Evolutionary conservation across 2,329 filamentous ascomycete species (phyloP).

Genomic region (Xylariales sp.): DNA sequence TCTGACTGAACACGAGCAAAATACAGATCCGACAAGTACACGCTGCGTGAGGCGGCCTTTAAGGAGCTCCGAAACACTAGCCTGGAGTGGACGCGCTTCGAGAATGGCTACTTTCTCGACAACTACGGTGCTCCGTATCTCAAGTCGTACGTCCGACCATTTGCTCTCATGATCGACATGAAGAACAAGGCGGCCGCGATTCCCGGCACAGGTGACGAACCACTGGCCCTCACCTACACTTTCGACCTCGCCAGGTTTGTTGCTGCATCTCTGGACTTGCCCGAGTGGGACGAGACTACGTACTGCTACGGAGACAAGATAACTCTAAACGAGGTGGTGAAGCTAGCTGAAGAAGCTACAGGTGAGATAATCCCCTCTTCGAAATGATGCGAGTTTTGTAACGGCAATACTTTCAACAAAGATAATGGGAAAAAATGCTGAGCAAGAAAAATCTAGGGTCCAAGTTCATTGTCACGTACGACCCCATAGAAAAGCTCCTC

Average conservation of each 20-base stretch:
- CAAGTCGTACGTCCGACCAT: slow-evolving; percentile 31
- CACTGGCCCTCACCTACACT: slow-evolving; percentile 42
- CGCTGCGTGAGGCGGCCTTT: slow-evolving; percentile 7
- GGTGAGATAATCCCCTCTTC: too few relatives aligned
- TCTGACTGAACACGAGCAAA: neutral
- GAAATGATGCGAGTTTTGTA: too few relatives aligned
- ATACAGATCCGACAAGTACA: slow-evolving; percentile 6
- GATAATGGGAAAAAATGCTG: too few relatives aligned
- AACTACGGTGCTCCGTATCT: slow-evolving; percentile 35
- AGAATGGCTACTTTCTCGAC: slow-evolving; percentile 41
- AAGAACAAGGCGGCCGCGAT: slow-evolving; percentile 38
- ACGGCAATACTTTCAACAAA: too few relatives aligned
- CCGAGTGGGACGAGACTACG: slow-evolving; percentile 36
- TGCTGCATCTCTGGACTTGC: slow-evolving; percentile 31
- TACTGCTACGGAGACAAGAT: slow-evolving; percentile 33
- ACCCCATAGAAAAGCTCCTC: too few relatives aligned
- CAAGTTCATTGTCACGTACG: too few relatives aligned
- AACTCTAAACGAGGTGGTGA: slow-evolving; percentile 39
- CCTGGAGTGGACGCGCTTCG: slow-evolving; percentile 32
- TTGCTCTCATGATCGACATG: slow-evolving; percentile 39
- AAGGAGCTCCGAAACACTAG: slow-evolving; percentile 23
- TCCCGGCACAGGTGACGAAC: slow-evolving; percentile 41
- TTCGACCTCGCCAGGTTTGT: slow-evolving; percentile 44
- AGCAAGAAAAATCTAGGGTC: too few relatives aligned
- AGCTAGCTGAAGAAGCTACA: slow-evolving; percentile 36